Evolutionary conservation across 1,139 yeast genomes (phyloP).

Genomic region (Nadsonia starkeyi-henricii): DNA sequence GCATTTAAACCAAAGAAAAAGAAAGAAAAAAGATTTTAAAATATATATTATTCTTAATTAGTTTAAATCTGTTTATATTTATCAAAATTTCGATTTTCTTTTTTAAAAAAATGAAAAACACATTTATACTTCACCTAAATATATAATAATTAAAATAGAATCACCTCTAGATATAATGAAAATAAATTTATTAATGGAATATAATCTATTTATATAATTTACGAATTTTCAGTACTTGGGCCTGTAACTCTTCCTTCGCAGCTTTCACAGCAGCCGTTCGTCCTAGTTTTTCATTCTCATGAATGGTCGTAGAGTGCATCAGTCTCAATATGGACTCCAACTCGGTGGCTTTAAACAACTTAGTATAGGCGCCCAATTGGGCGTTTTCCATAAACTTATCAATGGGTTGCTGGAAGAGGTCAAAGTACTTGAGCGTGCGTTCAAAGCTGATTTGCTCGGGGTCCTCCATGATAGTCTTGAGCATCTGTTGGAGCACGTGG

Average conservation of each 20-base stretch:
- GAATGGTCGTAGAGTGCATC: not conserved
- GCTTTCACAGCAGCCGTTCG: not conserved
- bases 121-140: too few species aligned
- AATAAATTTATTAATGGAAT: too few species aligned
- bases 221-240: not conserved
- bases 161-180: too few species aligned
- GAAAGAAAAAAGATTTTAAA: too few species aligned
- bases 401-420: conserved; percentile 29
- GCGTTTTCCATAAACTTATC: conserved; percentile 12
- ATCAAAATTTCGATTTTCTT: too few species aligned
- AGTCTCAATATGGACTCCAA: not conserved
- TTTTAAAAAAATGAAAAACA: too few species aligned
- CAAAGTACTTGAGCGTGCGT: conserved; percentile 44
- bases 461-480: conserved; percentile 44
- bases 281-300: not conserved
- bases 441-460: conserved; percentile 50
- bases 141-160: too few species aligned
- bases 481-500: conserved; percentile 60
- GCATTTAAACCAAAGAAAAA: too few species aligned
- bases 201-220: not conserved
- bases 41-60: too few species aligned
- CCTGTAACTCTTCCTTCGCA: not conserved
- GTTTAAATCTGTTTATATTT: too few species aligned
- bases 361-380: not conserved
- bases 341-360: not conserved